Base-by-base conservation (phyloP, 2,329 filamentous ascomycete genomes). In the Claviceps lovelessii region DNA sequence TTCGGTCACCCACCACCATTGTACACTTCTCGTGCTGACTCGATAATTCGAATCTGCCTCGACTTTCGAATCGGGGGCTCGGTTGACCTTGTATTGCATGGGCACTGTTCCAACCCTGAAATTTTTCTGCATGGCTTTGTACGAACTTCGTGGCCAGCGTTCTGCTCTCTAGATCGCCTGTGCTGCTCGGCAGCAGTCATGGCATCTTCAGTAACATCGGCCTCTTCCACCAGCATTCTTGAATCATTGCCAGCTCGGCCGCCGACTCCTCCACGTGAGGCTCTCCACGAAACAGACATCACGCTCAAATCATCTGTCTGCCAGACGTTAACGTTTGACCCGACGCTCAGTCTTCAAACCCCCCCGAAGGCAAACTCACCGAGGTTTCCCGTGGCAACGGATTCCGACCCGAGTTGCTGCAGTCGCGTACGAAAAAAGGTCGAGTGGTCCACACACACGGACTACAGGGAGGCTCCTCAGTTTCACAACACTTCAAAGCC, bases 261-360 rank as follows among this genome's bases (percentile, higher is more conserved):
- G 31, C 83, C 83, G n/a, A 86, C 83, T 39, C 83, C 83, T 49
- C 83, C 83, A n/a, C 77, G 76, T 61, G 79, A 80, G 64, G 70
- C 74, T 41, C 68, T 66, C 35, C 65, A 66, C 61, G 72, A 73
- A 45, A 54, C 63, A 55, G 68, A 71, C 51, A 61, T 64, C 33
- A 61, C 65, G 35, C 60, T 65, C 52, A 72, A 71, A 58, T 62
- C 68, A 42, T 60, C 67, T 39, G 62, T 66, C n/a, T 61, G 63
- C 45, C 67, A 67, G 58, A 66, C 69, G 39, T 60, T 69, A n/a
- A 62, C 65, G 39, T 64, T 72, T 62, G 69, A 76, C 58, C 62
- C 63, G 28, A 60, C 62, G 59, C 55, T 59, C n/a, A 67, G 63
- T 56, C 65, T 70, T 37, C 67, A 80, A 50, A 82, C 79, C 4